Evolutionary conservation across 2,329 filamentous ascomycete genomes (phyloP), one percentile per base, ranked within the genome.

Genomic region (Colletotrichum orchidophilum): DNA sequence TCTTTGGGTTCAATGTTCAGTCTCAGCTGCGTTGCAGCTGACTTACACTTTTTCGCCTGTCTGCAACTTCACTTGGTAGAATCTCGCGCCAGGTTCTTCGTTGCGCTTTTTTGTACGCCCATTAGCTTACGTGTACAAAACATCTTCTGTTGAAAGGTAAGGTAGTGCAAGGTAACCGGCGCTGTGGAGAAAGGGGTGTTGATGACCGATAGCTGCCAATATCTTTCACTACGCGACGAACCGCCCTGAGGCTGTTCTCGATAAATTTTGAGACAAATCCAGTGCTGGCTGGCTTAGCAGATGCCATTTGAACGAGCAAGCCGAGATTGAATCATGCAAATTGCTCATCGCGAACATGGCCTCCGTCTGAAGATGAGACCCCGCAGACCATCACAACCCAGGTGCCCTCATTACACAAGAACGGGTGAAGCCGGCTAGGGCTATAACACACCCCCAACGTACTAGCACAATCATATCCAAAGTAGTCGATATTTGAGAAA

Each of bases 11-110:
- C 39, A 46, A n/a, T 46, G 21, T 33, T 15, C 13, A 70, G 63
- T 62, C 63, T 67, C 67, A 46, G 49, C 57, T 39, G 24, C 57
- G 57, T 67, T 70, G 67, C 67, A 62, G n/a, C 55, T 26, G 31
- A 50, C 15, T 67, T 62, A 67, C 13, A 27, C 21, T 63, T 67
- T 66, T 24, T 46, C n/a, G 21, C 63, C 54, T 35, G 21, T 50
- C n/a, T 18, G 24, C 26, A 24, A 29, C 33, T 21, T 42, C n/a
- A n/a, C 33, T 2, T 6, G 18, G n/a, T 60, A n/a, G 24, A 49
- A 55, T 24, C 66, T 65, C 61, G 35, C 35, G 46, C 54, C 66
- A 49, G 24, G 55, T 29, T 66, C 62, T 26, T 13, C 15, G 49
- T 31, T 66, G n/a, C 54, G 39, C 11, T 46, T 7, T 8, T 8